Percentiles rank a stretch among this genome's conserved stretches.
phyloP scores from a whole-genome alignment of 768 basidiomycete species.

The Ephemerocybe angulata region DNA sequence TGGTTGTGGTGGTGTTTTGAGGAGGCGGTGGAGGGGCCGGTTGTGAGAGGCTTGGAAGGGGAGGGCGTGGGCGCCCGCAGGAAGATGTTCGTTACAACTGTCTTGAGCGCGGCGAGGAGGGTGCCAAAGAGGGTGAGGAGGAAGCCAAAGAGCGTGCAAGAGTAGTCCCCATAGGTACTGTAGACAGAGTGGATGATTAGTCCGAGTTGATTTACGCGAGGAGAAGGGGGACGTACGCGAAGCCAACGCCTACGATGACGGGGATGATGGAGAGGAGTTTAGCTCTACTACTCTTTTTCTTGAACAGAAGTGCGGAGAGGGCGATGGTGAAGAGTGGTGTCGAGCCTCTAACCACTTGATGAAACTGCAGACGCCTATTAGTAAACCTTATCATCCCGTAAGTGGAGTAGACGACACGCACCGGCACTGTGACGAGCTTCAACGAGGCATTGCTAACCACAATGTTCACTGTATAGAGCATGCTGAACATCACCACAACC shows the following conservation, averaged over 20 bases:
- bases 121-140: conserved; percentile 88
- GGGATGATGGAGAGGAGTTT: conserved; percentile 77
- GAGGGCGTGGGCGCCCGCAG: conserved; percentile 21
- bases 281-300: conserved; percentile 50
- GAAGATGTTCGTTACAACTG: conserved; percentile 82
- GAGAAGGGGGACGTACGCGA: conserved; percentile 59
- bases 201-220: too few species aligned
- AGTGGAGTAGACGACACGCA: conserved; percentile 15
- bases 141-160: conserved; percentile 82
- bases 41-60: background rate
- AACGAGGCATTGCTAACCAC: conserved; percentile 91
- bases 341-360: conserved; percentile 92
- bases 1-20: too few species aligned
- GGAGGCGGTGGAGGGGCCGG: too few species aligned
- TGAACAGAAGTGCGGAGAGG: conserved; percentile 68
- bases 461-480: conserved; percentile 92
- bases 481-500: conserved; percentile 76
- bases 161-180: conserved; percentile 95
- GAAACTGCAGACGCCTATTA: conserved; percentile 57
- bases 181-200: background rate
- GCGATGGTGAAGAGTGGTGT: conserved; percentile 90
- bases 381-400: background rate
- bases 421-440: conserved; percentile 84
- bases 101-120: conserved; percentile 88
- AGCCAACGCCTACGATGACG: conserved; percentile 84